Conservation (phyloP, 768 basidiomycete genomes). For the Phylloporus sp. region DNA sequence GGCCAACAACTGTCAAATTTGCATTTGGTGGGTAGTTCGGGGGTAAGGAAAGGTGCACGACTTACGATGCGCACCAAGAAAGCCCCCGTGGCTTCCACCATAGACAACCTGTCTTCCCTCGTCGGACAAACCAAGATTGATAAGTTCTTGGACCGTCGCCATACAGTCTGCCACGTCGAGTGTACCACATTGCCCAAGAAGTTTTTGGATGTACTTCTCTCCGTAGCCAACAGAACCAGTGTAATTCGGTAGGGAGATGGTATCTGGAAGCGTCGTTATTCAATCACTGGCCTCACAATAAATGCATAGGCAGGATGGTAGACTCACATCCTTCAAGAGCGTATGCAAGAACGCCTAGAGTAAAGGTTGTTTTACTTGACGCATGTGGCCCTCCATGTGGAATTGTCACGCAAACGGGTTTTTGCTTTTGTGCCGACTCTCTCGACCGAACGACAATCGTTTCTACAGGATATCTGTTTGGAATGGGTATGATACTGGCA, state of each 20-base stretch:
- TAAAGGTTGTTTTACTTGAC: conserved; percentile 45
- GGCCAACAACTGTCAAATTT: conserved; percentile 50
- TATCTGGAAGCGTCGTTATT: conserved; percentile 36
- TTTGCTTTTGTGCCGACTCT: conserved; percentile 10
- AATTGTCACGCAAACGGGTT: conserved; percentile 46
- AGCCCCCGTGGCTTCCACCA: conserved; percentile 74
- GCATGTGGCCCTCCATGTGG: conserved; percentile 67
- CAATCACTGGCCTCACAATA: neutral
- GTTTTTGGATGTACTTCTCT: conserved; percentile 49
- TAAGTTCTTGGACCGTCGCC: conserved; percentile 48
- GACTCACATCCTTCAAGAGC: conserved; percentile 60
- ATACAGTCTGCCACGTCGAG: conserved; percentile 67
- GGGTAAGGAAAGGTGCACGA: conserved; percentile 1
- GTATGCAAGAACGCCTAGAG: conserved; percentile 39
- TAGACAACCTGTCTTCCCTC: conserved; percentile 51
- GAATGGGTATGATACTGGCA: conserved; percentile 46
- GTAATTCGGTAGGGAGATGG: conserved; percentile 60
- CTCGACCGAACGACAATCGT: conserved; percentile 47
- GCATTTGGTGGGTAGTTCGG: neutral
- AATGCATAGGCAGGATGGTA: neutral
- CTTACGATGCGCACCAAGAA: conserved; percentile 56
- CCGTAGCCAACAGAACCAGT: conserved; percentile 67
- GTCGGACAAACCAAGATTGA: conserved; percentile 46
- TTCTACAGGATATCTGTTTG: conserved; percentile 47
- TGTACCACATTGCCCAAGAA: conserved; percentile 58